phyloP scores from a whole-genome alignment of 1,284 basidiomycete species.

The Phellopilus nigrolimitatus region DNA sequence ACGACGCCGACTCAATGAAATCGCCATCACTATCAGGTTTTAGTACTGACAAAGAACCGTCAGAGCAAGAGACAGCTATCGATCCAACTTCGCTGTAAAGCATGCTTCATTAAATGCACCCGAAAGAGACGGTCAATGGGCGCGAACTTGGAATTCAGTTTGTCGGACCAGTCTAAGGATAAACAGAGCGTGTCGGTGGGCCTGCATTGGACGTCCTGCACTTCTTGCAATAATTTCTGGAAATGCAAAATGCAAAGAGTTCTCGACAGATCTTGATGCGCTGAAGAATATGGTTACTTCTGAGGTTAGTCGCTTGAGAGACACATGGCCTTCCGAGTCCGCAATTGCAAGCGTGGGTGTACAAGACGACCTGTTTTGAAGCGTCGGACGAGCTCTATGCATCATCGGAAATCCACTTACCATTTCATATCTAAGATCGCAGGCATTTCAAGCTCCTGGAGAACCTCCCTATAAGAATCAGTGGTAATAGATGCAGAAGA shows the following conservation, averaged over 20 bases:
- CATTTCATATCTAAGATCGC: slow-evolving; percentile 95
- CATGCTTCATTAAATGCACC: slow-evolving; percentile 1
- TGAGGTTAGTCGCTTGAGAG: slow-evolving; percentile 51
- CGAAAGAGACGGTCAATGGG: slow-evolving; percentile 7
- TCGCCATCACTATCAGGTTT: slow-evolving; percentile 37
- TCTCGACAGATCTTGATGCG: neutral
- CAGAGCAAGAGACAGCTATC: slow-evolving; percentile 78
- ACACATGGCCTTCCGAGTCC: slow-evolving; percentile 78
- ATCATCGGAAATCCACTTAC: slow-evolving; percentile 34
- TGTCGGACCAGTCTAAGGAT: slow-evolving; percentile 85
- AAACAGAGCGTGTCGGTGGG: slow-evolving; percentile 65
- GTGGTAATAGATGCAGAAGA: slow-evolving; percentile 1
- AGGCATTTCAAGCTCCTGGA: slow-evolving; percentile 69
- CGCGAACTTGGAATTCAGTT: slow-evolving; percentile 32
- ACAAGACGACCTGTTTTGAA: slow-evolving; percentile 43
- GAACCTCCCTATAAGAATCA: slow-evolving; percentile 43
- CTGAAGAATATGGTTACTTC: slow-evolving; percentile 43
- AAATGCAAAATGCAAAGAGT: neutral
- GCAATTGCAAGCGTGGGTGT: slow-evolving; percentile 63
- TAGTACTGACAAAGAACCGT: slow-evolving; percentile 67
- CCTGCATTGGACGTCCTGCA: slow-evolving; percentile 54
- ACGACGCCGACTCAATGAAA: slow-evolving; percentile 48
- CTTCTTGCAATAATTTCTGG: slow-evolving; percentile 42
- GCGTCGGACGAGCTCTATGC: slow-evolving; percentile 33
- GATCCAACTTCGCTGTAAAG: slow-evolving; percentile 41